Percentiles rank a stretch among this genome's conserved stretches.
These are phyloP conservation scores for Cutaneotrichosporon sp. DNA, from an alignment of 1,284 basidiomycete genomes.

Conservation along the genomic window DNA sequence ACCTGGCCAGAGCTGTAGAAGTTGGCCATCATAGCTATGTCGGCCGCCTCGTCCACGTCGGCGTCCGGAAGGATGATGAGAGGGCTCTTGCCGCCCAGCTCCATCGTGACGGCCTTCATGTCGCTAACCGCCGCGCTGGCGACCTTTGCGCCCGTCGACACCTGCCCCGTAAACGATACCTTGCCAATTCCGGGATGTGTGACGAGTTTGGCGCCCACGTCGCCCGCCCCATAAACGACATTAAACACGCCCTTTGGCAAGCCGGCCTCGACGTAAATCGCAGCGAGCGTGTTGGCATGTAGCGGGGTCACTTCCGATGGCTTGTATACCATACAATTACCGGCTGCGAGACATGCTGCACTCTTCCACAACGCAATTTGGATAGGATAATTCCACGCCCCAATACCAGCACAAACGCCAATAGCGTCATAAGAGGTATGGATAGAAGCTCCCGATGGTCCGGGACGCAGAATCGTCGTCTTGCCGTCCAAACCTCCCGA, in stretches of 20 bases:
- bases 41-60: slow-evolving; percentile 24
- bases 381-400: slow-evolving; percentile 33
- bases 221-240: slow-evolving; percentile 25
- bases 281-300: slow-evolving; percentile 23
- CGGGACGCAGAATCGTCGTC: slow-evolving; percentile 20
- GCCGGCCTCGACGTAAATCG: slow-evolving; percentile 23
- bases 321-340: slow-evolving; percentile 29
- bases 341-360: slow-evolving; percentile 23
- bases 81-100: slow-evolving; percentile 28
- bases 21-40: slow-evolving; percentile 26
- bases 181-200: slow-evolving; percentile 22
- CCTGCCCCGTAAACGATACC: slow-evolving; percentile 28
- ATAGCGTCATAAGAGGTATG: slow-evolving; percentile 27
- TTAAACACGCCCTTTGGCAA: slow-evolving; percentile 24
- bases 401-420: slow-evolving; percentile 30
- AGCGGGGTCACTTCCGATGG: slow-evolving; percentile 25
- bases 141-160: slow-evolving; percentile 21
- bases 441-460: slow-evolving; percentile 11
- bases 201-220: slow-evolving; percentile 21
- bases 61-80: slow-evolving; percentile 24
- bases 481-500: slow-evolving; percentile 24
- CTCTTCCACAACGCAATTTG: slow-evolving; percentile 28
- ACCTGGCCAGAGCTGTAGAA: slow-evolving; percentile 25
- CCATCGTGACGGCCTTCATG: slow-evolving; percentile 28
- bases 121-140: slow-evolving; percentile 15